phyloP scores from a whole-genome alignment of 768 basidiomycete genomes.

The Mrakia gelida region DNA sequence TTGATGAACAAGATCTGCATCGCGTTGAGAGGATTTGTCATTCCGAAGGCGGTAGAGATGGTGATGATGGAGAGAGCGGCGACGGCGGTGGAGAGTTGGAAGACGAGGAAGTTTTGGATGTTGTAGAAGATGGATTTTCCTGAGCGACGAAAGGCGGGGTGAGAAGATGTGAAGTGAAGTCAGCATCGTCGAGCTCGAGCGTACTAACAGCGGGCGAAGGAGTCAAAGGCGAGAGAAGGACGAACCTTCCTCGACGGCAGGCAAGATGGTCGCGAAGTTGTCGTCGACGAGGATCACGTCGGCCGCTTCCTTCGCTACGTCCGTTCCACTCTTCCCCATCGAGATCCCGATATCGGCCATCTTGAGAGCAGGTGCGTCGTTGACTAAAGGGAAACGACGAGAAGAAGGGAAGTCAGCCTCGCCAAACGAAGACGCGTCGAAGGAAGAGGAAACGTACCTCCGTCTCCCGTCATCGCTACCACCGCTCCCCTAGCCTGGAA shows the following conservation, averaged over 20 bases:
- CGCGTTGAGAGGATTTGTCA: conserved; percentile 88
- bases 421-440: background rate
- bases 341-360: conserved; percentile 97
- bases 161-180: conserved; percentile 31
- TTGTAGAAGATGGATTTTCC: conserved; percentile 98
- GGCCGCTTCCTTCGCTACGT: conserved; percentile 96
- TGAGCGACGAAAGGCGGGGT: conserved; percentile 38
- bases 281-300: conserved; percentile 96
- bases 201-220: too few relatives aligned
- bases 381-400: conserved; percentile 52
- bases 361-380: conserved; percentile 93
- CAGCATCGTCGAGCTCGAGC: background rate
- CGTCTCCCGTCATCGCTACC: conserved; percentile 97
- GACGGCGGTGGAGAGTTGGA: conserved; percentile 96
- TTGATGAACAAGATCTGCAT: conserved; percentile 99
- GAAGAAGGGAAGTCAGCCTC: background rate
- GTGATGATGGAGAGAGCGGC: conserved; percentile 94
- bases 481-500: conserved; percentile 84
- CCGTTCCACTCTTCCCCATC: conserved; percentile 98
- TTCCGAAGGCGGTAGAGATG: conserved; percentile 79
- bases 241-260: conserved; percentile 85
- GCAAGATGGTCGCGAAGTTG: conserved; percentile 89
- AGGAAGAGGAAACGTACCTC: conserved; percentile 54
- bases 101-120: conserved; percentile 94
- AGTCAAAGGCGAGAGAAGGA: background rate